Base-by-base conservation (phyloP, 306 rosid species). In the Morella rubra region DNA sequence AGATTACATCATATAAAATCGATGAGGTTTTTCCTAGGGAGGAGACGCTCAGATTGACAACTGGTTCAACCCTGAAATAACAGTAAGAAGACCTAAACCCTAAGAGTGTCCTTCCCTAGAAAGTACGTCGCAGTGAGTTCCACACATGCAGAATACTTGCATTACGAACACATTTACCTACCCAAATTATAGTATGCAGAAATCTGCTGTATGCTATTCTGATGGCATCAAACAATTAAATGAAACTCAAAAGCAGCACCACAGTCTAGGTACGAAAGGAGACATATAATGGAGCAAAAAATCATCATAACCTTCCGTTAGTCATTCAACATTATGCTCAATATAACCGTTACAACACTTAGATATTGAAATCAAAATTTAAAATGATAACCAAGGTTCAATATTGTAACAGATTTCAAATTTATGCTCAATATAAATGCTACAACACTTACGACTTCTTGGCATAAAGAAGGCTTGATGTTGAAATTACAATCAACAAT, bases 41-140 rank as follows among this genome's bases (percentile, higher is more conserved):
- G 15, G 4, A 49, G 53, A 49, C 47, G 3, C 19, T 62, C 69
- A 62, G 37, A 32, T 32, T 32, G 37, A 11, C 15, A 32, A 32
- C n/a, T 62, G 44, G 27, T 62, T 62, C 69, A 62, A 62, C 69
- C 69, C 69, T 40, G 40, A 64, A 37, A 64, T 64, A 37, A 20
- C 15, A 14, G 12, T 64, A 16, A 64, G 69, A 64, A 46, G 69
- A 64, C 69, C 69, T 37, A 37, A 64, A 15, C 69, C 69, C 37
- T 40, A 40, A 3, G 20, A 37, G 69, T 16, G 45, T 64, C 69
- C 16, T 59, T 6, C 41, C 41, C 24, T 59, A 59, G 12, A 49
- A 59, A 0, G 44, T 18, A 15, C 5, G 15, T 64, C 69, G 40
- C 69, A 37, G 45, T 1, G 2, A 64, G 44, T 16, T 46, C 44